Base-by-base conservation (phyloP, 768 basidiomycete species). In the Heimioporus sp. region DNA sequence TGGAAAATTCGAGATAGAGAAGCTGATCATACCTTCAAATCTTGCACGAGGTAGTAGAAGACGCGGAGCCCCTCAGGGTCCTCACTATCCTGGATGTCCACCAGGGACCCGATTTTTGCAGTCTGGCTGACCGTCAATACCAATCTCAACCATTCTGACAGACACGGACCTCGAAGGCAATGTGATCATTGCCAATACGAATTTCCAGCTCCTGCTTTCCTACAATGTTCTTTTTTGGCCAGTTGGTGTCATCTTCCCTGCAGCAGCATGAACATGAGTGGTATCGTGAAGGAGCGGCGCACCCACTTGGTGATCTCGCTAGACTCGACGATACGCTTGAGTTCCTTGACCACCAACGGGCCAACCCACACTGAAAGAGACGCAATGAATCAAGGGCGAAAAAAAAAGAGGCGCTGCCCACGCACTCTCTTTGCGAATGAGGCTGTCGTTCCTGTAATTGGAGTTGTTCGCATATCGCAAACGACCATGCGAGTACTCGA, bases 181-280 rank as follows among this genome's bases (percentile, higher is more conserved):
- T 98, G 65, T 98, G 97, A 61, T 97, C 92, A 61, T 86, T 93
- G 32, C 94, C 95, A 44, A 97, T 68, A 46, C 93, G 83, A 52
- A 98, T 92, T 72, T 99, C 97, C 36, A 99, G 80, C 71, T 98
- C 96, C 69, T 99, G 97, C 73, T 96, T 94, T 43, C 97, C 97
- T 24, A 98, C 94, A 30, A 98, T 94, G 69, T 96, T 96, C 77
- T 97, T 98, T 75, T 98, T 97, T 5, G 97, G 97, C 97, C 97
- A 99, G 63, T 92, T 90, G 1, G 86, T 80, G 73, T 99, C 97
- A 67, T 99, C 97, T 80, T 99, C 97, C 76, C 95, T 98, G 72
- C 9, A 20, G 39, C 12, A 36, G n/a, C 1, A 52, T 62, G 37
- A 58, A 49, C 6, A 3, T 6, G 15, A 21, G 17, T 9, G 20